phyloP scores from a whole-genome alignment of 768 basidiomycete genomes.

The Cantharellus anzutake region DNA sequence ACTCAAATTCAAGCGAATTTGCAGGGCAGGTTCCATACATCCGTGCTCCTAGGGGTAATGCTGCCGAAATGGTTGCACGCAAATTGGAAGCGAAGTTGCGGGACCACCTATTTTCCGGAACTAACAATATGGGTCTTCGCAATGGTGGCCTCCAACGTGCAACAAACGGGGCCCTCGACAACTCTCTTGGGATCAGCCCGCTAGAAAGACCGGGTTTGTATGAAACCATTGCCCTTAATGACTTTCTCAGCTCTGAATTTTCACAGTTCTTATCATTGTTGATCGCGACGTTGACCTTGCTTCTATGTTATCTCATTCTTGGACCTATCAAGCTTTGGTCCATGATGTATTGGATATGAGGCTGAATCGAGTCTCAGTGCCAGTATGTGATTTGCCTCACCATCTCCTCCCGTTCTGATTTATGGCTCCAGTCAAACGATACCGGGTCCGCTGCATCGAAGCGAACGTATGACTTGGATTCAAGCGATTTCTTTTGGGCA shows the following conservation, averaged over 20 bases:
- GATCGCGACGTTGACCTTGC: slow-evolving; percentile 92
- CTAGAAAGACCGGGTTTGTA: slow-evolving; percentile 63
- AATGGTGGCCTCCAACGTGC: slow-evolving; percentile 2
- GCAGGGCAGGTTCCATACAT: slow-evolving; percentile 86
- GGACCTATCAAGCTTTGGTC: slow-evolving; percentile 97
- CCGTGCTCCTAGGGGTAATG: slow-evolving; percentile 85
- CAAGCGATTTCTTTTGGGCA: slow-evolving; percentile 98
- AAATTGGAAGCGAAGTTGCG: slow-evolving; percentile 84
- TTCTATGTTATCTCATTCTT: slow-evolving; percentile 86
- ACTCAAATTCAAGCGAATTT: neutral
- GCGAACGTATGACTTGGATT: slow-evolving; percentile 82
- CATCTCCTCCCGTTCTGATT: neutral
- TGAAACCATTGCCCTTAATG: neutral
- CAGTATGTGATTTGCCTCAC: slow-evolving; percentile 17
- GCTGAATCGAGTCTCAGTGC: slow-evolving; percentile 80
- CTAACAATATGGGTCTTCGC: slow-evolving; percentile 11
- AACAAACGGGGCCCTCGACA: too few species aligned
- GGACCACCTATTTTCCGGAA: slow-evolving; percentile 45
- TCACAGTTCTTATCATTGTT: slow-evolving; percentile 70
- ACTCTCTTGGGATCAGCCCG: too few species aligned
- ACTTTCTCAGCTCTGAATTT: neutral
- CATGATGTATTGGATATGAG: slow-evolving; percentile 97
- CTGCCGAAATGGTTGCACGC: slow-evolving; percentile 98
- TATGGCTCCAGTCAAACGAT: neutral
- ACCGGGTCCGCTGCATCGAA: slow-evolving; percentile 26